Conservation (phyloP, 1,139 yeast genomes). For the Candida buenavistaensis region DNA sequence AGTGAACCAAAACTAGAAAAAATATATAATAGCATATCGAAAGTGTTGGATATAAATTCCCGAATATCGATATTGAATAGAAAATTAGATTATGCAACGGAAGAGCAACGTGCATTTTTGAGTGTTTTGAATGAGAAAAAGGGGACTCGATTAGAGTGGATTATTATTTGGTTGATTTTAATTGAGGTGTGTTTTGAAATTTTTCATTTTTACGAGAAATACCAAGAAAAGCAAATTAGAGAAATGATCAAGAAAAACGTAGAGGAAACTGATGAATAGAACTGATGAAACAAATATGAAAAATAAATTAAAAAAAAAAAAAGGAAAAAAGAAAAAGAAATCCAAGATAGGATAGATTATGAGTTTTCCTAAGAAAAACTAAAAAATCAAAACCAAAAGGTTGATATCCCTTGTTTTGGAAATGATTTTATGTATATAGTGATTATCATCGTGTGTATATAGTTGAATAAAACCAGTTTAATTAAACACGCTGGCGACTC, state of each 20-base stretch:
- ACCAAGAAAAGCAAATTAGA: constrained; percentile 9
- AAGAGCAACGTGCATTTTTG: constrained; percentile 77
- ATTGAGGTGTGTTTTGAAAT: constrained; percentile 83
- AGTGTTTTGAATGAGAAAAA: constrained; percentile 76
- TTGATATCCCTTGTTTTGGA: too few species aligned
- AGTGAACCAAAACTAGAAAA: constrained; percentile 81
- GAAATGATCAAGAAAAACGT: neutral
- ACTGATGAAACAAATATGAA: neutral
- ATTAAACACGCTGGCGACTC: too few species aligned
- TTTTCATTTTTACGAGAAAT: constrained; percentile 45
- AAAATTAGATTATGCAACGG: constrained; percentile 86
- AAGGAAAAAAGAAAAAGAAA: too few species aligned
- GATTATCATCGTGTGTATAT: too few species aligned
- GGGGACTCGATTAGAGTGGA: constrained; percentile 81
- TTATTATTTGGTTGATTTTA: constrained; percentile 76
- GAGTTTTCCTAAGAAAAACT: too few species aligned
- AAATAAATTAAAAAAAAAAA: constrained; percentile 1
- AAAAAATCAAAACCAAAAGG: too few species aligned
- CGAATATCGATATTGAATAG: constrained; percentile 78
- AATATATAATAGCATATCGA: constrained; percentile 69
- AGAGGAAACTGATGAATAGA: too few species aligned
- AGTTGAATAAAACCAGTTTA: too few species aligned
- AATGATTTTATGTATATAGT: too few species aligned
- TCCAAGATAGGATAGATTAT: too few species aligned
- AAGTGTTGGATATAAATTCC: constrained; percentile 70